Percentiles rank a stretch among this genome's conserved stretches.
Evolutionary conservation across 257 asterid genomes (phyloP).

Genomic region (Salvia hispanica): DNA sequence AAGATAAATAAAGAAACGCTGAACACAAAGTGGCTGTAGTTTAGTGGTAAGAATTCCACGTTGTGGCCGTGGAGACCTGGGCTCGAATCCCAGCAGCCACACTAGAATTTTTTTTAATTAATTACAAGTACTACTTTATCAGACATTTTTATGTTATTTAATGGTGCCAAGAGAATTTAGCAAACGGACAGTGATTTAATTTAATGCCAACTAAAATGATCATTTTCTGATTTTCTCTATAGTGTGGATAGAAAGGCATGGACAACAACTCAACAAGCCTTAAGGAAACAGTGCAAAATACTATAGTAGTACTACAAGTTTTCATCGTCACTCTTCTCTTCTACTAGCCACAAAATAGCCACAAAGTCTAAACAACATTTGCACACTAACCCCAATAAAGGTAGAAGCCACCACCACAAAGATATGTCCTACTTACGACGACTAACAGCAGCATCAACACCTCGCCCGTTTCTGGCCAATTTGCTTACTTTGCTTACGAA

Average conservation of each 20-base stretch:
- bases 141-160: neutral
- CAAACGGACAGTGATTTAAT: too few relatives aligned
- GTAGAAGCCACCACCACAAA: neutral
- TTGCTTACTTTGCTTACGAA: conserved; percentile 17
- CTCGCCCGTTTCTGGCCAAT: neutral
- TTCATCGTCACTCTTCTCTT: neutral
- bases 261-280: too few relatives aligned
- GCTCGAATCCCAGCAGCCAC: conserved; percentile 99
- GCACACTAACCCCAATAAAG: neutral
- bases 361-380: too few relatives aligned
- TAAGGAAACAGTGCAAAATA: neutral
- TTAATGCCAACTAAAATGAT: too few relatives aligned
- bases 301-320: neutral
- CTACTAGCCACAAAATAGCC: neutral
- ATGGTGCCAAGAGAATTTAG: too few relatives aligned
- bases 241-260: too few relatives aligned
- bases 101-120: neutral
- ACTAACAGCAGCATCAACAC: neutral
- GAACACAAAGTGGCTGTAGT: conserved; percentile 73
- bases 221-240: too few relatives aligned
- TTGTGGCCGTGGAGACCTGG: conserved; percentile 99
- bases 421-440: neutral
- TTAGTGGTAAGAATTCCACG: conserved; percentile 99
- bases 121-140: too few relatives aligned
- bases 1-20: too few relatives aligned